phyloP scores from a whole-genome alignment of 495 filamentous ascomycete genomes.

The Mytilinidion resinicola region DNA sequence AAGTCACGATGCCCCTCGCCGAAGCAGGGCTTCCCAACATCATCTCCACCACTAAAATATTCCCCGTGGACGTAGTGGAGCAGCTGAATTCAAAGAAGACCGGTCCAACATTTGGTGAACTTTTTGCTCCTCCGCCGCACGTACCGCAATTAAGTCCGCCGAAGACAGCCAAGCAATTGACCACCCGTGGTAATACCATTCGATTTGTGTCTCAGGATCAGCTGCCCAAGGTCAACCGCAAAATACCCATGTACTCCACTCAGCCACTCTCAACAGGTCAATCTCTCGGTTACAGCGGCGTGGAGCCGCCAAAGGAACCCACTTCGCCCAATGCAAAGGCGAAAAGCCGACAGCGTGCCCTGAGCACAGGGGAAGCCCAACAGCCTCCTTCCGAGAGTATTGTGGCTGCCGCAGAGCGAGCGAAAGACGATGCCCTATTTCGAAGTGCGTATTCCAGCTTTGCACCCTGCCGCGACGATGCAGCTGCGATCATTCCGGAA shows the following conservation, averaged over 20 bases:
- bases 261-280: slow-evolving; percentile 54
- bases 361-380: slow-evolving; percentile 60
- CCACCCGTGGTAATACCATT: slow-evolving; percentile 54
- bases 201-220: slow-evolving; percentile 54
- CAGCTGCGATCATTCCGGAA: slow-evolving; percentile 62
- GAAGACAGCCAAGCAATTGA: slow-evolving; percentile 55
- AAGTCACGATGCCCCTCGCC: slow-evolving; percentile 44
- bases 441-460: slow-evolving; percentile 82
- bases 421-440: slow-evolving; percentile 67
- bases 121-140: slow-evolving; percentile 66
- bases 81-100: slow-evolving; percentile 40
- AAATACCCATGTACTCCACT: slow-evolving; percentile 42
- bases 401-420: slow-evolving; percentile 49
- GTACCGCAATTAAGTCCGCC: slow-evolving; percentile 66
- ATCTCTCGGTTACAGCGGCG: slow-evolving; percentile 59
- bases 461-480: slow-evolving; percentile 76
- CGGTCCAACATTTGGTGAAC: slow-evolving; percentile 63
- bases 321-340: slow-evolving; percentile 55
- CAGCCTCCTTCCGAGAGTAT: slow-evolving; percentile 40
- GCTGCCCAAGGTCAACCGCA: slow-evolving; percentile 41
- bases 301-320: slow-evolving; percentile 46
- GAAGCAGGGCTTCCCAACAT: slow-evolving; percentile 67
- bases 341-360: slow-evolving; percentile 63
- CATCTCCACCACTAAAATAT: slow-evolving; percentile 61
- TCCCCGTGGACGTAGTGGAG: slow-evolving; percentile 44